These are phyloP conservation scores for Schizothecium vesticola DNA, from an alignment of 495 filamentous ascomycete species.

Conservation along the genomic window DNA sequence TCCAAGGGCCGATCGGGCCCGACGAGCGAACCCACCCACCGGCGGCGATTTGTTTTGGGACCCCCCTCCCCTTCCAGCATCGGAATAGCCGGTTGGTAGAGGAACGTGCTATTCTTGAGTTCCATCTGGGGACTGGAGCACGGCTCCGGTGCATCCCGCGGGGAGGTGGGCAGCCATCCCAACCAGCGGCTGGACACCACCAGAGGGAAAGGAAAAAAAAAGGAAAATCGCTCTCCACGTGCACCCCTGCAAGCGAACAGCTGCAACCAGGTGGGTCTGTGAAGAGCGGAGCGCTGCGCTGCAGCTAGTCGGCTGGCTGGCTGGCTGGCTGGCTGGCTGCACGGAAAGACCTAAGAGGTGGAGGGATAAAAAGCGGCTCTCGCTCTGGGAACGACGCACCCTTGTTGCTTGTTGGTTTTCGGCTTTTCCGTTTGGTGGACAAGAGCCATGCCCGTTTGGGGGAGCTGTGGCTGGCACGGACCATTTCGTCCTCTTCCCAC, in stretches of 20 bases:
- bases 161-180: background rate
- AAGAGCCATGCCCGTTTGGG: background rate
- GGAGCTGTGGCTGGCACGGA: background rate
- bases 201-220: background rate
- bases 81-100: background rate
- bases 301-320: background rate
- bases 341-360: background rate
- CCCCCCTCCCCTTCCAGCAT: background rate
- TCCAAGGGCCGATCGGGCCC: background rate
- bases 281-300: background rate
- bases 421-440: background rate
- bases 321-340: background rate
- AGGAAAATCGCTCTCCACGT: slow-evolving; percentile 2
- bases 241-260: background rate
- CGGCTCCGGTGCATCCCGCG: background rate
- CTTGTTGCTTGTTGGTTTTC: background rate
- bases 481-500: background rate
- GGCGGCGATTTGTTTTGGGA: background rate
- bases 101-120: background rate
- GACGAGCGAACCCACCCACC: background rate
- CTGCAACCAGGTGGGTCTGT: background rate
- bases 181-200: background rate
- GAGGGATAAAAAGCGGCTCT: background rate
- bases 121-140: too few relatives aligned
- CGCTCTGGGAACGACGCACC: background rate